Conservation (phyloP, 139 green algal genomes). For the Chlamydomonas sphaeroides region DNA sequence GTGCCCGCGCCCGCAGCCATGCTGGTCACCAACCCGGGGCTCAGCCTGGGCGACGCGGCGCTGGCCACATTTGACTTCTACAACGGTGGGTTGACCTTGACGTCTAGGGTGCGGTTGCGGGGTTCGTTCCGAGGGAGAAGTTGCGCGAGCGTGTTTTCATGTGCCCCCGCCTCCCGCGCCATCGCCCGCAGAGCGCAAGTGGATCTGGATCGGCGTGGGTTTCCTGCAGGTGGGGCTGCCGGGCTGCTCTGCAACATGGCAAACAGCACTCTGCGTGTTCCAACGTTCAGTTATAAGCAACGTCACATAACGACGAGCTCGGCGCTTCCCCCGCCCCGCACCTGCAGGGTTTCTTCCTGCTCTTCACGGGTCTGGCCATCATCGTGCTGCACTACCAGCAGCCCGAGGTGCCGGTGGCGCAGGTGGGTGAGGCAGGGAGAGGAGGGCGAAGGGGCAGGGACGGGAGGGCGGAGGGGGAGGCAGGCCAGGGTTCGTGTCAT, state of each 20-base stretch:
- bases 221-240: too few species aligned
- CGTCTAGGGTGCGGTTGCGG: background rate
- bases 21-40: background rate
- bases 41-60: conserved; percentile 47
- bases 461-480: too few species aligned
- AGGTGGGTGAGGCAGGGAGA: too few species aligned
- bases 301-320: too few species aligned
- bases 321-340: too few species aligned
- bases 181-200: conserved; percentile 38
- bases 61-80: conserved; percentile 70
- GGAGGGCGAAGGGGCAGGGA: too few species aligned
- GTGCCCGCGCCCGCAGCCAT: conserved; percentile 28
- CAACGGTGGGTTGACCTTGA: conserved; percentile 18
- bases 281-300: too few species aligned
- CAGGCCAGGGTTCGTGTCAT: too few species aligned
- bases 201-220: conserved; percentile 50
- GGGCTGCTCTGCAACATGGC: too few species aligned
- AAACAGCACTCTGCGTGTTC: too few species aligned
- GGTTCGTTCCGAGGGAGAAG: background rate
- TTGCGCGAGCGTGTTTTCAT: too few species aligned
- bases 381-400: background rate
- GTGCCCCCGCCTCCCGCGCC: too few species aligned
- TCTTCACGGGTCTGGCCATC: conserved; percentile 1
- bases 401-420: conserved; percentile 22
- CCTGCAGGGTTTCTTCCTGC: conserved; percentile 23